A percentile compares a stretch with the other conserved stretches of the same genome.
Evolutionary conservation across 805 yeast species (phyloP).

Genomic region (Alloascoidea hylecoeti): DNA sequence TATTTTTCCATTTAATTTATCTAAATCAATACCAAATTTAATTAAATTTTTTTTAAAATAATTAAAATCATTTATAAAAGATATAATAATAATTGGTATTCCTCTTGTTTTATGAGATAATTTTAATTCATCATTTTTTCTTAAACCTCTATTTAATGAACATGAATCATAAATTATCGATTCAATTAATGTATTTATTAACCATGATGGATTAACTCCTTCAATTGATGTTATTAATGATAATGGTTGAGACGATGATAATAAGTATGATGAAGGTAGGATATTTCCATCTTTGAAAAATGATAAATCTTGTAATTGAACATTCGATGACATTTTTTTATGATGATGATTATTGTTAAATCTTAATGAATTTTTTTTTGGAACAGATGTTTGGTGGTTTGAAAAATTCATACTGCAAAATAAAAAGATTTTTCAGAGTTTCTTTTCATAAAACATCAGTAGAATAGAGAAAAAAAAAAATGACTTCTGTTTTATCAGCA

Average conservation of each 20-base stretch:
- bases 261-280: conserved; percentile 13
- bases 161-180: conserved; percentile 31
- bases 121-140: background rate
- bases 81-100: conserved; percentile 14
- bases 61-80: conserved; percentile 18
- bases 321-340: conserved; percentile 3
- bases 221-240: conserved; percentile 24
- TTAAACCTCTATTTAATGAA: conserved; percentile 19
- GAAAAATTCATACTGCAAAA: too few species aligned
- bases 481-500: background rate
- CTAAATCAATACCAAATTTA: conserved; percentile 26
- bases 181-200: conserved; percentile 40
- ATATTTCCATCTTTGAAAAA: conserved; percentile 38
- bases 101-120: background rate
- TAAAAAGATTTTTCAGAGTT: too few species aligned
- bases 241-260: conserved; percentile 13
- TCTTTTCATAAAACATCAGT: too few species aligned
- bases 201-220: conserved; percentile 56
- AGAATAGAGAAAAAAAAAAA: background rate
- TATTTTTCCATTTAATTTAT: conserved; percentile 15
- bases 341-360: conserved; percentile 6
- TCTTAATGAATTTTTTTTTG: too few species aligned
- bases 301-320: conserved; percentile 45
- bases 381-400: too few species aligned
- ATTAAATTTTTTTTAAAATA: conserved; percentile 20